Percentiles rank a stretch among this genome's conserved stretches.
Evolutionary conservation across 2,329 filamentous ascomycete genomes (phyloP).

Genomic region (Alternaria burnsii): DNA sequence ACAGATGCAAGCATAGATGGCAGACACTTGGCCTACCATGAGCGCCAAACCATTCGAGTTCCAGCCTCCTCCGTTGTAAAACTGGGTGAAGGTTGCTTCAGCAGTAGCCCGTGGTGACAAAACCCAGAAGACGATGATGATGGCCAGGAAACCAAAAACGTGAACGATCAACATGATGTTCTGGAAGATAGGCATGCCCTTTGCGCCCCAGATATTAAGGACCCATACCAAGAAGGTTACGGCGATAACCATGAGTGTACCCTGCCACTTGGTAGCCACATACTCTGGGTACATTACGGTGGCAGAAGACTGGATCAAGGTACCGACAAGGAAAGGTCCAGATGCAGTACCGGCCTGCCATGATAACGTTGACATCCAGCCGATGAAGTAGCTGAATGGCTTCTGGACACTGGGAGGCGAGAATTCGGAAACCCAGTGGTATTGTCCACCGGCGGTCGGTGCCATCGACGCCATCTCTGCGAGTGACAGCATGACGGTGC

Average conservation of each 20-base stretch:
- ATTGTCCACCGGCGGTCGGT: constrained; percentile 47
- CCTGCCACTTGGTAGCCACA: constrained; percentile 56
- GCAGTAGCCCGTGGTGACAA: constrained; percentile 42
- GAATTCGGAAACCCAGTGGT: constrained; percentile 49
- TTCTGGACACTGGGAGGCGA: constrained; percentile 40
- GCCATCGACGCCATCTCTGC: constrained; percentile 50
- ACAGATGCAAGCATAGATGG: constrained; percentile 48
- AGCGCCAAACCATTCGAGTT: constrained; percentile 48
- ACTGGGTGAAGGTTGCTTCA: constrained; percentile 42
- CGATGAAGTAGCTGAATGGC: constrained; percentile 41
- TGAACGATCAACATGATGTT: constrained; percentile 52
- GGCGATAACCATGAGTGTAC: constrained; percentile 59
- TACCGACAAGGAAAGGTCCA: constrained; percentile 59
- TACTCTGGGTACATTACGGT: constrained; percentile 56
- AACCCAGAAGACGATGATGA: constrained; percentile 53
- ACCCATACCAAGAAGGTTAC: constrained; percentile 55
- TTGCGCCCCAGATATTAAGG: constrained; percentile 51
- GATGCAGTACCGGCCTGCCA: constrained; percentile 62
- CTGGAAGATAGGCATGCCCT: constrained; percentile 45
- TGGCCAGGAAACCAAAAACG: constrained; percentile 56
- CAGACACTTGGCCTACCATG: constrained; percentile 54
- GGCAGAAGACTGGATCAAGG: constrained; percentile 56
- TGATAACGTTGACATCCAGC: constrained; percentile 60
- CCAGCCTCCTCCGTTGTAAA: constrained; percentile 53
- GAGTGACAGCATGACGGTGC: constrained; percentile 42